Percentiles rank a stretch among this genome's conserved stretches.
These are phyloP conservation scores for Diaporthe ampelina DNA, from an alignment of 2,329 filamentous ascomycete genomes.

Conservation along the genomic window DNA sequence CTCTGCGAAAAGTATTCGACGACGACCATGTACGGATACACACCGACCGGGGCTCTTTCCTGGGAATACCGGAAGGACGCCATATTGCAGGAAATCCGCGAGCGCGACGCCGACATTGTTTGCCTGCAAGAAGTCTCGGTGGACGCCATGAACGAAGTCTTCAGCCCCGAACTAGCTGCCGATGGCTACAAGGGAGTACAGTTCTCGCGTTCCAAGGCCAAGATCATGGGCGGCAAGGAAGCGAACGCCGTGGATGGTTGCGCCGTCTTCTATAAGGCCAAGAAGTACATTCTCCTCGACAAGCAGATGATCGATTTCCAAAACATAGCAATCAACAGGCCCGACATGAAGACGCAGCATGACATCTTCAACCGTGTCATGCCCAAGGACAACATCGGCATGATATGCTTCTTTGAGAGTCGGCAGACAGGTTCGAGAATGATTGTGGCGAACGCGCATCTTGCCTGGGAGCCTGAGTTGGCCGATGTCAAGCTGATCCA, in stretches of 20 bases:
- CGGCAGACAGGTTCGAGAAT: slow-evolving; percentile 89
- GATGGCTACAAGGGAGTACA: slow-evolving; percentile 95
- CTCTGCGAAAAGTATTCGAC: slow-evolving; percentile 96
- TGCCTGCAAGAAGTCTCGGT: slow-evolving; percentile 95
- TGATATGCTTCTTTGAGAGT: slow-evolving; percentile 94
- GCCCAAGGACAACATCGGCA: slow-evolving; percentile 97
- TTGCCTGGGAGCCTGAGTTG: slow-evolving; percentile 93
- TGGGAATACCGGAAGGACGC: slow-evolving; percentile 90
- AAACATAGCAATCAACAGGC: slow-evolving; percentile 90
- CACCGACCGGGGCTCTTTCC: slow-evolving; percentile 81
- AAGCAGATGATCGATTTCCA: slow-evolving; percentile 95
- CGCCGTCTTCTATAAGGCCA: slow-evolving; percentile 95
- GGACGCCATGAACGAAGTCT: slow-evolving; percentile 92
- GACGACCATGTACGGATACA: slow-evolving; percentile 88
- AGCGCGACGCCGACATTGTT: slow-evolving; percentile 87
- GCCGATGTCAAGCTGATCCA: slow-evolving; percentile 98
- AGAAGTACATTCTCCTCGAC: slow-evolving; percentile 93
- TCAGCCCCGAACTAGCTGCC: slow-evolving; percentile 87
- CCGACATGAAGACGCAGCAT: slow-evolving; percentile 97
- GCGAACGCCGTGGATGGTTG: slow-evolving; percentile 94
- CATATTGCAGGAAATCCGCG: slow-evolving; percentile 85
- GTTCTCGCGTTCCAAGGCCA: slow-evolving; percentile 89
- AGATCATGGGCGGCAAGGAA: slow-evolving; percentile 92
- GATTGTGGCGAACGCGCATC: slow-evolving; percentile 93
- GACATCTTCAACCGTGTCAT: slow-evolving; percentile 99